Evolutionary conservation across 805 yeast species (phyloP).

Genomic region (Candida mattraensis): DNA sequence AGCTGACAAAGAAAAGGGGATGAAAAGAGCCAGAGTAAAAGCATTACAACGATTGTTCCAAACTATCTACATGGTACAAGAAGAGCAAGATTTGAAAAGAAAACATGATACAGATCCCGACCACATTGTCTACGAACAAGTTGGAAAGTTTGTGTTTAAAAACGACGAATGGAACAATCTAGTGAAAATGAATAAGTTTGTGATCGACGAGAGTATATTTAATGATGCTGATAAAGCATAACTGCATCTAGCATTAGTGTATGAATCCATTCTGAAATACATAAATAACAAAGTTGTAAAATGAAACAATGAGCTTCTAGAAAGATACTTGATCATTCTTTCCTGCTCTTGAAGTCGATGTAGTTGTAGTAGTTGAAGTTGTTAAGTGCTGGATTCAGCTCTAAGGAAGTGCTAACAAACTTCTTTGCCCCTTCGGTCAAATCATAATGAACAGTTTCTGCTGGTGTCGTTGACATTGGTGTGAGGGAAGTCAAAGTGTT

Average conservation of each 20-base stretch:
- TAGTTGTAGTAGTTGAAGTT: slow-evolving; percentile 28
- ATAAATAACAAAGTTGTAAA: neutral
- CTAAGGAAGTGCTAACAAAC: slow-evolving; percentile 32
- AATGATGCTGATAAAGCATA: slow-evolving; percentile 14
- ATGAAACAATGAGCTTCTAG: too few species aligned
- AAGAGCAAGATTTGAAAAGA: slow-evolving; percentile 5
- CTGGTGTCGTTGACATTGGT: slow-evolving; percentile 17
- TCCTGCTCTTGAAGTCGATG: slow-evolving; percentile 23
- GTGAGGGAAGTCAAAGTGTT: slow-evolving; percentile 27
- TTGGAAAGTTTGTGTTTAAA: slow-evolving; percentile 46
- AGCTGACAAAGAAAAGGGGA: slow-evolving; percentile 34
- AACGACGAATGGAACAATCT: slow-evolving; percentile 39
- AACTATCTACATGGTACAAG: slow-evolving; percentile 36
- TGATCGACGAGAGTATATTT: slow-evolving; percentile 41
- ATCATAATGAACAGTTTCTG: slow-evolving; percentile 26
- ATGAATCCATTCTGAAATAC: neutral
- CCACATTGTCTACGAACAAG: slow-evolving; percentile 27
- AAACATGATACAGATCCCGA: slow-evolving; percentile 3
- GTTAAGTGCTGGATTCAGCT: slow-evolving; percentile 32
- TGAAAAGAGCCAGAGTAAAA: slow-evolving; percentile 33
- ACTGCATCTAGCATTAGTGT: neutral
- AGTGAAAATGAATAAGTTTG: slow-evolving; percentile 33
- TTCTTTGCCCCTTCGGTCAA: slow-evolving; percentile 32
- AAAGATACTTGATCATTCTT: slow-evolving; percentile 5
- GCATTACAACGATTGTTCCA: slow-evolving; percentile 46